Base-by-base conservation (phyloP, 208 protist species). In the Crithidia acanthocephali region DNA sequence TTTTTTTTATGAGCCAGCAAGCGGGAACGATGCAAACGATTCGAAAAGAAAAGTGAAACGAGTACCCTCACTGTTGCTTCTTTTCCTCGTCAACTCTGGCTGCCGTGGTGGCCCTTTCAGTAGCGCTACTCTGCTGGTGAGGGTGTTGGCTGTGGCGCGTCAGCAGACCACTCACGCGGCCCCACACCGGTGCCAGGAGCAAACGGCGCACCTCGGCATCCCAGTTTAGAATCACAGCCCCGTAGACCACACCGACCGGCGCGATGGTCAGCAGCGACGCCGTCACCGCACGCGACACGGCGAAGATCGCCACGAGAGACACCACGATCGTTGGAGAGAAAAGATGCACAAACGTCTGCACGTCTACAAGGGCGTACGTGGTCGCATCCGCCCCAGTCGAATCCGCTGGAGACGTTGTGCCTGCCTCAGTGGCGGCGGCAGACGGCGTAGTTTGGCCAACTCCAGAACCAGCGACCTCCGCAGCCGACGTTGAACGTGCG, bases 161-260 rank as follows among this genome's bases (percentile, higher is more conserved):
- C 37, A 28, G 40, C 42, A 66, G 15, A 51, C 3, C 2, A 23
- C 42, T 13, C 15, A 73, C 7, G 27, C 48, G 42, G 2, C 55
- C 16, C 70, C 53, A 58, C 25, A 60, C 68, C n/a, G 68, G 64
- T 20, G 32, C n/a, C 13, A 68, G 10, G 23, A 76, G 47, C 42
- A 81, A 48, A 13, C 47, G 50, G n/a, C 79, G 67, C 53, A 87
- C 69, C 44, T 83, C 79, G 16, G 47, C 28, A 37, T 87, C 83
- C 11, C 59, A 68, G n/a, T 18, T 33, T 7, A 82, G 55, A 37
- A 87, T 58, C 3, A 72, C 56, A 11, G 60, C 68, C 3, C 59
- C 66, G 66, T 85, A 88, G 44, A 58, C 25, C 25, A 73, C 25
- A 9, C 64, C 64, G 5, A 69, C 28, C 0, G 33, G 58, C 4